Percentiles rank a stretch among this genome's conserved stretches.
phyloP scores from a whole-genome alignment of 257 asterid species.

The Jaltomata sinuosa region DNA sequence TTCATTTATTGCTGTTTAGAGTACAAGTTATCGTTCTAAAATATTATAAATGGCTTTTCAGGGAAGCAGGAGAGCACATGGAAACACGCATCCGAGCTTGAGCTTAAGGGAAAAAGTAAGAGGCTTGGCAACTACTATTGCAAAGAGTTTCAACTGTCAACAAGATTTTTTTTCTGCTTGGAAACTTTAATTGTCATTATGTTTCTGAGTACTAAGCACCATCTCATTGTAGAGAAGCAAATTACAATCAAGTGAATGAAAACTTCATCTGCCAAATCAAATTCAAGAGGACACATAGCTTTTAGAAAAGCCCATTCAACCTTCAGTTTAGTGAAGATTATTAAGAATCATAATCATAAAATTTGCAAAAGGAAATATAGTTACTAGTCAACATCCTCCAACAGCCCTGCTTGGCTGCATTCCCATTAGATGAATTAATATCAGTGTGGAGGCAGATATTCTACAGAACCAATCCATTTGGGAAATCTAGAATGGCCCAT shows the following conservation, averaged over 20 bases:
- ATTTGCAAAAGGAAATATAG: background rate
- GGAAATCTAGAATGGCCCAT: background rate
- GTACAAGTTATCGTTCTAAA: background rate
- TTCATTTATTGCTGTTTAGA: background rate
- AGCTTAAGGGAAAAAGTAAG: background rate
- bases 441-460: background rate
- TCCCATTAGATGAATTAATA: background rate
- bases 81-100: conserved; percentile 27
- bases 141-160: background rate
- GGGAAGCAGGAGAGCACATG: conserved; percentile 30
- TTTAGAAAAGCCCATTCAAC: background rate
- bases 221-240: background rate
- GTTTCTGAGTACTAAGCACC: background rate
- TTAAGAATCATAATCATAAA: background rate
- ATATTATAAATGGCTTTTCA: conserved; percentile 5
- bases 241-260: background rate
- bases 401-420: background rate
- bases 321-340: background rate
- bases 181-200: background rate
- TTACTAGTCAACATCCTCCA: background rate
- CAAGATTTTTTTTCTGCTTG: background rate
- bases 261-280: background rate
- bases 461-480: background rate
- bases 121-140: background rate
- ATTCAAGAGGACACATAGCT: background rate